phyloP scores from a whole-genome alignment of 441 rosid genomes.

The Bocquillonia castaneifolia region DNA sequence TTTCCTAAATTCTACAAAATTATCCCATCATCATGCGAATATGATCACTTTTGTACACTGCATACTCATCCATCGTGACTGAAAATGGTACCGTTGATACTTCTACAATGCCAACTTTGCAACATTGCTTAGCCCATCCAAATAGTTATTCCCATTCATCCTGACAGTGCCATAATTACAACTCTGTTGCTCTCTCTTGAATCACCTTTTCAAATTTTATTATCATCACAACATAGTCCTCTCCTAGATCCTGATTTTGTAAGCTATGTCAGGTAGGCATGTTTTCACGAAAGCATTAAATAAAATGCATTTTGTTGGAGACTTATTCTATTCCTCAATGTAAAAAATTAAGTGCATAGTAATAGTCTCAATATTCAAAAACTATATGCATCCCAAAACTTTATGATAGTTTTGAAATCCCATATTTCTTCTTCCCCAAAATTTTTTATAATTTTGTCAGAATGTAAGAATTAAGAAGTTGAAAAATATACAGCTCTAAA shows the following conservation, averaged over 20 bases:
- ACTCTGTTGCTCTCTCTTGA: neutral
- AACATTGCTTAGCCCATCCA: neutral
- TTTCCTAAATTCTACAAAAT: neutral
- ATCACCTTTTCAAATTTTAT: neutral
- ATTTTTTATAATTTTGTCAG: conserved; percentile 2
- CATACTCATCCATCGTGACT: neutral
- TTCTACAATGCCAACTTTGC: neutral
- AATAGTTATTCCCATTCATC: neutral
- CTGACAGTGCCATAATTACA: neutral
- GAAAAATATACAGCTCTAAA: conserved; percentile 6
- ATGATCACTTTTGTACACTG: neutral
- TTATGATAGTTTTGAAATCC: neutral
- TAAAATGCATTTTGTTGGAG: neutral
- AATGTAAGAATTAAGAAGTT: conserved; percentile 6
- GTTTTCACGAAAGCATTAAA: neutral
- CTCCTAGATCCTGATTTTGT: neutral
- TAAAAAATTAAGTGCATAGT: neutral
- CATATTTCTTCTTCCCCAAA: neutral
- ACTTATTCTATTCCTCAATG: neutral
- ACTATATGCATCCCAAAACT: neutral
- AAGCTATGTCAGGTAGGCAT: neutral
- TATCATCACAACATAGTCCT: neutral
- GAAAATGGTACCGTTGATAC: neutral
- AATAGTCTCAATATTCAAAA: neutral
- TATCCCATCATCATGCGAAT: neutral